Evolutionary conservation across 2,329 filamentous ascomycete species (phyloP).

Genomic region (Alternaria arbusti): DNA sequence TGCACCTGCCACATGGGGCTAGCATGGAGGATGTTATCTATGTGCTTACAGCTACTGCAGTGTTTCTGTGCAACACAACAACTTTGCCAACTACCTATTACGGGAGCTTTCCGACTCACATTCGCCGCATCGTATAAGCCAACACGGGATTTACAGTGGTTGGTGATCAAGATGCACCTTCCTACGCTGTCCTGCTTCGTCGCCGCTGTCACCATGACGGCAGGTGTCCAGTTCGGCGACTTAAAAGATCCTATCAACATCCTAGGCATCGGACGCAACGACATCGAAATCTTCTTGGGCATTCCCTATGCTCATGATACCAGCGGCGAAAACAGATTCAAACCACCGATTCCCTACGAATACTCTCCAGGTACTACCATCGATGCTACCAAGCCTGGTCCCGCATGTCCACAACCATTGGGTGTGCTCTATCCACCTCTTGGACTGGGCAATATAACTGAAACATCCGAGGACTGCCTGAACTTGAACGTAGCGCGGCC

Average conservation of each 20-base stretch:
- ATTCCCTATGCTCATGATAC: conserved; percentile 58
- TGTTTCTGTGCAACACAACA: conserved; percentile 1
- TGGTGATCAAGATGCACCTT: conserved; percentile 7
- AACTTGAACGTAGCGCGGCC: conserved; percentile 67
- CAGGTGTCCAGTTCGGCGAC: conserved; percentile 8
- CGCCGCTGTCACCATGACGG: conserved; percentile 8
- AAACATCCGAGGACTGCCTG: conserved; percentile 62
- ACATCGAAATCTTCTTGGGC: conserved; percentile 57
- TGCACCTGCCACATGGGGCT: conserved; percentile 9
- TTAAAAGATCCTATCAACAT: conserved; percentile 47
- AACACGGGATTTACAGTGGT: background rate
- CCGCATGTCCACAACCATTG: conserved; percentile 55
- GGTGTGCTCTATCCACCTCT: conserved; percentile 38
- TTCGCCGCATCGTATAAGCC: background rate
- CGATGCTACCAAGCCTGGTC: conserved; percentile 51
- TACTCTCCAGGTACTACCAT: conserved; percentile 44
- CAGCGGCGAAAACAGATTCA: conserved; percentile 54
- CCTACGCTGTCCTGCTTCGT: conserved; percentile 10
- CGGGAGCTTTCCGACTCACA: background rate
- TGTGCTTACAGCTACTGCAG: conserved; percentile 1
- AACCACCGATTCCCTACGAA: conserved; percentile 50
- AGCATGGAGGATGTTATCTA: background rate
- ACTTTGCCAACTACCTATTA: background rate
- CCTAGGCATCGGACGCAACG: conserved; percentile 52
- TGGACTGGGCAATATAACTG: conserved; percentile 45